Percentiles rank a stretch among this genome's conserved stretches.
phyloP scores from a whole-genome alignment of 345 rosid genomes.

The Moricandia moricandioides region DNA sequence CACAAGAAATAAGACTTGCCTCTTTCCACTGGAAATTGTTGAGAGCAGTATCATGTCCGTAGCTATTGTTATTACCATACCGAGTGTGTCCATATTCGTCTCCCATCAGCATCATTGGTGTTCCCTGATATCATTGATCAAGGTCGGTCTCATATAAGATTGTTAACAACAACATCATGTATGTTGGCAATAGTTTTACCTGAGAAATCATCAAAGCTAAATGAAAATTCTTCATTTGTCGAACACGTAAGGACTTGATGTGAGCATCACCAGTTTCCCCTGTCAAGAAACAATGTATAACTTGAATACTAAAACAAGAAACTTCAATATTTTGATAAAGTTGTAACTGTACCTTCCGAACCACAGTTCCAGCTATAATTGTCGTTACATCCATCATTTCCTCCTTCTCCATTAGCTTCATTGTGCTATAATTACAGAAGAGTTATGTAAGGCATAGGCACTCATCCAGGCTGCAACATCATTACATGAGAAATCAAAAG shows the following conservation, averaged over 20 bases:
- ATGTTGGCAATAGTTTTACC: slow-evolving; percentile 41
- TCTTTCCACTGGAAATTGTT: slow-evolving; percentile 83
- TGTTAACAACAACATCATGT: neutral
- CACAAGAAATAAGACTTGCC: slow-evolving; percentile 37
- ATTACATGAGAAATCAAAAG: slow-evolving; percentile 13
- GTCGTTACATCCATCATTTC: slow-evolving; percentile 91
- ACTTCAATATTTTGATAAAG: neutral
- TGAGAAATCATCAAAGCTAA: slow-evolving; percentile 85
- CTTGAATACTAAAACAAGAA: slow-evolving; percentile 4
- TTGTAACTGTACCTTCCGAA: slow-evolving; percentile 58
- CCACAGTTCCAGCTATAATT: slow-evolving; percentile 98
- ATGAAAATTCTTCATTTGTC: slow-evolving; percentile 94
- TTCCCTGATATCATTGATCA: slow-evolving; percentile 52
- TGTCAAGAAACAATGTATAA: slow-evolving; percentile 34
- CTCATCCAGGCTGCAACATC: slow-evolving; percentile 4
- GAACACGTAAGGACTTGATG: slow-evolving; percentile 63
- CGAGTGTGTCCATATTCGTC: slow-evolving; percentile 92
- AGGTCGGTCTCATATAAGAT: neutral
- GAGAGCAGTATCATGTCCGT: slow-evolving; percentile 80
- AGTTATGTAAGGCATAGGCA: slow-evolving; percentile 7
- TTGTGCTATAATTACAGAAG: slow-evolving; percentile 62
- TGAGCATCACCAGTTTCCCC: slow-evolving; percentile 71
- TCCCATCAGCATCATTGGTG: slow-evolving; percentile 97
- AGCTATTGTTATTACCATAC: slow-evolving; percentile 90
- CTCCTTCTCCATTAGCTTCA: slow-evolving; percentile 96